These are phyloP conservation scores for Nothophytophthora sp. DNA, from an alignment of 352 stramenopile genomes.

Conservation along the genomic window DNA sequence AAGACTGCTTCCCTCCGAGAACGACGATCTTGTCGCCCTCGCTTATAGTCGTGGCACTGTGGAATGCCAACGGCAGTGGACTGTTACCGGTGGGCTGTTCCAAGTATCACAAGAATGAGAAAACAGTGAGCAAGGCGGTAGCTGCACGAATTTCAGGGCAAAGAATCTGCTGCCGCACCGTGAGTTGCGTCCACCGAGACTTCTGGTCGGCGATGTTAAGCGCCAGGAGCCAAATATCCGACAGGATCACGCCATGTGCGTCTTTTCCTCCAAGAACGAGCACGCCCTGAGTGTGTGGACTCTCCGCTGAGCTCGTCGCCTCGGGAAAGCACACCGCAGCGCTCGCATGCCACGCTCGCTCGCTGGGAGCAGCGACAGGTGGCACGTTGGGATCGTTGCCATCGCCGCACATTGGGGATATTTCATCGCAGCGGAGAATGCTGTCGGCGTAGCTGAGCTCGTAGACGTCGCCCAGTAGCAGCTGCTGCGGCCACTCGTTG, in stretches of 20 bases:
- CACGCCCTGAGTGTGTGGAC: slow-evolving; percentile 24
- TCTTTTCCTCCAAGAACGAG: slow-evolving; percentile 54
- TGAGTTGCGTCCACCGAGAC: slow-evolving; percentile 38
- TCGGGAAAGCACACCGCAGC: slow-evolving; percentile 19
- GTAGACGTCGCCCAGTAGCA: slow-evolving; percentile 37
- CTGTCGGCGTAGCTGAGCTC: slow-evolving; percentile 42
- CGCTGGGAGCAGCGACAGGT: slow-evolving; percentile 2
- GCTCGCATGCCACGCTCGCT: slow-evolving; percentile 52
- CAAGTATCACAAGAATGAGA: not conserved
- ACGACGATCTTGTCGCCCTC: slow-evolving; percentile 46
- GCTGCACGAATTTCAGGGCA: not conserved
- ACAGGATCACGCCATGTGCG: slow-evolving; percentile 27
- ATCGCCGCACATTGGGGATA: slow-evolving; percentile 20
- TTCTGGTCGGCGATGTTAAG: slow-evolving; percentile 20
- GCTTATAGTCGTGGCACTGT: slow-evolving; percentile 40
- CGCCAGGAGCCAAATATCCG: slow-evolving; percentile 50
- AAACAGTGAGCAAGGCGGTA: slow-evolving; percentile 1
- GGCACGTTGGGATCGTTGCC: slow-evolving; percentile 13
- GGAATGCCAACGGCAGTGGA: slow-evolving; percentile 51
- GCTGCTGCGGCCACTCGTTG: not conserved
- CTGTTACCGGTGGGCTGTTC: slow-evolving; percentile 46
- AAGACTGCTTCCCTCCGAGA: slow-evolving; percentile 37
- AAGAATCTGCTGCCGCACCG: slow-evolving; percentile 21
- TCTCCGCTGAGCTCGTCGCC: slow-evolving; percentile 12
- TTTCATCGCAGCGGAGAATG: slow-evolving; percentile 39